A percentile compares a stretch with the other conserved stretches of the same genome.
Evolutionary conservation across 345 rosid genomes (phyloP).

Genomic region (Pistacia vera): DNA sequence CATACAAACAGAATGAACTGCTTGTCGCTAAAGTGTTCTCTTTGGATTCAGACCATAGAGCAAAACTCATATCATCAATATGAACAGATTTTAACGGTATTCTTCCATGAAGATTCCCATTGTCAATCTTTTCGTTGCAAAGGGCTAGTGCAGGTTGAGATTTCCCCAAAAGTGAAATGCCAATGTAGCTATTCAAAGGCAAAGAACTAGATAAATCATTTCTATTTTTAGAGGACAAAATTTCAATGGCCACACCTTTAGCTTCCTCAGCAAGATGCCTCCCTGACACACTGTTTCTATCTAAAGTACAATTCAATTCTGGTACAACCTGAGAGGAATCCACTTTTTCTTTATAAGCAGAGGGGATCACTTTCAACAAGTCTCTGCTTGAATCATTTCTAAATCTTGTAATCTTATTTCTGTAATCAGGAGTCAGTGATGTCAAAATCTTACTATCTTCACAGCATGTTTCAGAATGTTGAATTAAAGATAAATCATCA

Average conservation of each 20-base stretch:
- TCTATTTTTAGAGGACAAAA: conserved; percentile 23
- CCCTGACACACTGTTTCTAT: conserved; percentile 20
- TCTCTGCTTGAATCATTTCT: not conserved
- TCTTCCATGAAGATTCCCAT: conserved; percentile 7
- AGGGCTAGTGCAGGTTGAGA: conserved; percentile 6
- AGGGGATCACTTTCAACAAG: not conserved
- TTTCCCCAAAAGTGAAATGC: not conserved
- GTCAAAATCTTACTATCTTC: conserved; percentile 13
- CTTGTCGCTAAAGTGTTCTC: conserved; percentile 18
- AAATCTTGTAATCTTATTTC: conserved; percentile 7
- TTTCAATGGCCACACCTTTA: conserved; percentile 4
- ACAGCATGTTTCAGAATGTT: conserved; percentile 14
- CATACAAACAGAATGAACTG: conserved; percentile 13
- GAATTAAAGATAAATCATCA: conserved; percentile 12
- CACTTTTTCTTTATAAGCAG: not conserved
- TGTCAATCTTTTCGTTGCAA: conserved; percentile 19
- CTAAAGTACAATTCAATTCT: conserved; percentile 8
- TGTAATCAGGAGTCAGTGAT: not conserved
- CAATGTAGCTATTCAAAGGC: not conserved
- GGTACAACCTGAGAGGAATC: not conserved
- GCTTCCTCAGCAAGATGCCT: conserved; percentile 11
- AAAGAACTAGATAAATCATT: conserved; percentile 2
- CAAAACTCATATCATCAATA: not conserved
- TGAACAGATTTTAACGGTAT: not conserved
- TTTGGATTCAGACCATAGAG: conserved; percentile 10